Evolutionary conservation across 306 rosid species (phyloP).

Genomic region (Corylus heterophylla): DNA sequence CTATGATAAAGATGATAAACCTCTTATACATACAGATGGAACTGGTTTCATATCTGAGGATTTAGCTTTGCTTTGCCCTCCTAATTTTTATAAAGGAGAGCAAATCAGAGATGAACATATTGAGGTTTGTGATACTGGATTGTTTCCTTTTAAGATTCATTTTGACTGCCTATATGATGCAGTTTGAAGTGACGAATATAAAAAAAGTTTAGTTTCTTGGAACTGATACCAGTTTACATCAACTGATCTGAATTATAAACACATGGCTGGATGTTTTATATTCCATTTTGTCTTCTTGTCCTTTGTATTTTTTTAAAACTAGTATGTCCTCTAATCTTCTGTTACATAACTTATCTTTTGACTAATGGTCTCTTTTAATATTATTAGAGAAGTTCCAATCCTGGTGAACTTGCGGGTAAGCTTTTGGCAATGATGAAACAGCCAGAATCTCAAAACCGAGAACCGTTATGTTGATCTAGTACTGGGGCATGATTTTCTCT

Average conservation of each 20-base stretch:
- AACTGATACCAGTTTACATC: background rate
- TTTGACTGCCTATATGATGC: background rate
- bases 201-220: background rate
- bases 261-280: background rate
- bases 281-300: background rate
- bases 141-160: background rate
- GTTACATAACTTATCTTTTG: slow-evolving; percentile 10
- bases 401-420: too few species aligned
- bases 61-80: slow-evolving; percentile 62
- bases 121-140: slow-evolving; percentile 38
- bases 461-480: slow-evolving; percentile 41
- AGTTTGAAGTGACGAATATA: background rate
- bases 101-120: slow-evolving; percentile 7
- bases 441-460: slow-evolving; percentile 27
- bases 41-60: slow-evolving; percentile 88
- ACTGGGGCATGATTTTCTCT: slow-evolving; percentile 16
- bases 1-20: slow-evolving; percentile 38
- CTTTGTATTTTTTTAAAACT: background rate
- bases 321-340: background rate
- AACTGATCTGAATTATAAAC: background rate
- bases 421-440: too few species aligned
- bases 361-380: slow-evolving; percentile 8
- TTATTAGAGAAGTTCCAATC: too few species aligned
- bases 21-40: slow-evolving; percentile 76
- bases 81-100: slow-evolving; percentile 41